phyloP scores from a whole-genome alignment of 257 asterid genomes.

The Verbena officinalis region DNA sequence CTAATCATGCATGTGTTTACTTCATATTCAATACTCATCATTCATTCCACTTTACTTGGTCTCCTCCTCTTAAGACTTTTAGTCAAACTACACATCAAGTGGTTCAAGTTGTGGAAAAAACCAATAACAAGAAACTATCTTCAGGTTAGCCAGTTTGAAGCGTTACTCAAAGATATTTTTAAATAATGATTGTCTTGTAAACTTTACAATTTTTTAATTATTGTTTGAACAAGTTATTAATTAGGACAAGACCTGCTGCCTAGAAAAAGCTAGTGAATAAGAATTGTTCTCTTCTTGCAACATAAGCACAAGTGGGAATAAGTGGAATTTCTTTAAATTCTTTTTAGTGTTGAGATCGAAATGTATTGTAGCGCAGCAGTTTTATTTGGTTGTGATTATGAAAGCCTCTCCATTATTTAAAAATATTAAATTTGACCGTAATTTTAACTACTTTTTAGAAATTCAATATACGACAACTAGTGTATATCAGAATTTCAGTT shows the following conservation, averaged over 20 bases:
- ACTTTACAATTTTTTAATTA: not conserved
- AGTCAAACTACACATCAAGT: not conserved
- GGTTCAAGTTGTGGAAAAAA: not conserved
- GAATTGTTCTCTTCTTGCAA: too few relatives aligned
- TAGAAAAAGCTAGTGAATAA: not conserved
- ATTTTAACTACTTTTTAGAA: not conserved
- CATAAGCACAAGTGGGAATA: not conserved
- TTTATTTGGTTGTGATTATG: too few relatives aligned
- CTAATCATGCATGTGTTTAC: conserved; percentile 1
- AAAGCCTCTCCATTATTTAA: too few relatives aligned
- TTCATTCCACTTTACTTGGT: conserved; percentile 10
- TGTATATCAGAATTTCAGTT: too few relatives aligned
- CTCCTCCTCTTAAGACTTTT: not conserved
- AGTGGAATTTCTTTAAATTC: not conserved
- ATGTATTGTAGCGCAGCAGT: too few relatives aligned
- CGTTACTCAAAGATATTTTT: not conserved
- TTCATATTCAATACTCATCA: not conserved
- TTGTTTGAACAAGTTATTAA: not conserved
- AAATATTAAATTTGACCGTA: too few relatives aligned
- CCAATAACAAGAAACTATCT: not conserved
- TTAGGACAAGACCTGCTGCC: not conserved
- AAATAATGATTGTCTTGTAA: not conserved
- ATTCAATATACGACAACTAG: too few relatives aligned
- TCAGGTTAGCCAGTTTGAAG: not conserved
- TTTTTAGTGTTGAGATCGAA: too few relatives aligned